phyloP scores from a whole-genome alignment of 108 stramenopile genomes.

The Mediolabrus comicus region DNA sequence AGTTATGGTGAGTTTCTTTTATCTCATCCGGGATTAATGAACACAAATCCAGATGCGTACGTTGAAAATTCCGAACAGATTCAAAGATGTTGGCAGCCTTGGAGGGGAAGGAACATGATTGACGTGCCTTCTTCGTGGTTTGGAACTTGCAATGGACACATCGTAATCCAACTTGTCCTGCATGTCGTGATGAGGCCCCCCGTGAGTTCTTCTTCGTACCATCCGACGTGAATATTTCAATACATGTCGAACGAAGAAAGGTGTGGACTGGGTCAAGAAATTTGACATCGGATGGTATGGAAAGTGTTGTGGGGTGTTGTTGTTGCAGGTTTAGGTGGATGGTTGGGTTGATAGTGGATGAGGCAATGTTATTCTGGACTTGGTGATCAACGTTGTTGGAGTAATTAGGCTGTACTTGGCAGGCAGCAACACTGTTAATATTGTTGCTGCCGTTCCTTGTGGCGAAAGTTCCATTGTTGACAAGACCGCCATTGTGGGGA shows the following conservation, averaged over 20 bases:
- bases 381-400: no score
- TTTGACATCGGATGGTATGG: not conserved
- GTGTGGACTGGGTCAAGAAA: slow-evolving; percentile 18
- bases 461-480: no score
- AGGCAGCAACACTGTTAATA: no score
- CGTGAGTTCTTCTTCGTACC: not conserved
- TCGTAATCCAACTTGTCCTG: slow-evolving; percentile 16
- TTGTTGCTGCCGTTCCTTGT: no score
- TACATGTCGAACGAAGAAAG: slow-evolving; percentile 10
- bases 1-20: not conserved
- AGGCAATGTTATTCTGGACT: no score
- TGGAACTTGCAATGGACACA: slow-evolving; percentile 9
- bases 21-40: not conserved
- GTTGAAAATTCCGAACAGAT: slow-evolving; percentile 15
- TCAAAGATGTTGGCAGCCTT: slow-evolving; percentile 14
- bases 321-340: no score
- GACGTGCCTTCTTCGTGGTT: not conserved
- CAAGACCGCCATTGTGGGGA: no score
- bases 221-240: slow-evolving; percentile 11
- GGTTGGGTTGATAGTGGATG: no score
- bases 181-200: no score
- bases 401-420: no score
- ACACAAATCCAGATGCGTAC: not conserved
- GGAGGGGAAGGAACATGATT: slow-evolving; percentile 15
- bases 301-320: not conserved